Evolutionary conservation across 495 filamentous ascomycete genomes (phyloP).

Genomic region (Penicillium paradoxum): DNA sequence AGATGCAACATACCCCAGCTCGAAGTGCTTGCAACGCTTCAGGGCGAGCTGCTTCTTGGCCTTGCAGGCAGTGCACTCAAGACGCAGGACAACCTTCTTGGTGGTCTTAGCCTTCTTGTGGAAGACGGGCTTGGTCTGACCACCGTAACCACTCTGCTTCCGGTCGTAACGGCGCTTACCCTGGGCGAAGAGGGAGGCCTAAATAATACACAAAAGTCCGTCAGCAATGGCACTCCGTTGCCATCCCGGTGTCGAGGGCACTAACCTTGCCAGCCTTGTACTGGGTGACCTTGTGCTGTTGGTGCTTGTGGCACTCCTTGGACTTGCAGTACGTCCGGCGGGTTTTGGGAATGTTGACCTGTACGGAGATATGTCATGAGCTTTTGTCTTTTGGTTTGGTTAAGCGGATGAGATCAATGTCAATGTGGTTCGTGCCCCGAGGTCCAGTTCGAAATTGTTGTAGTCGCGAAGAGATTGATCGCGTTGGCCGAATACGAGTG

Average conservation of each 20-base stretch:
- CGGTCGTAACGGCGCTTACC: conserved; percentile 99
- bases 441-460: conserved; percentile 13
- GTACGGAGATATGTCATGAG: conserved; percentile 26
- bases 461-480: conserved; percentile 4
- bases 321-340: conserved; percentile 93
- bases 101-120: conserved; percentile 99
- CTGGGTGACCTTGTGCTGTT: conserved; percentile 90
- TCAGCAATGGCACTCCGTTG: conserved; percentile 20
- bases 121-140: conserved; percentile 99
- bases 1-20: conserved; percentile 75
- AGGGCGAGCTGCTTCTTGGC: conserved; percentile 95
- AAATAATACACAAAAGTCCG: conserved; percentile 13
- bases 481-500: neutral
- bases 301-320: conserved; percentile 92
- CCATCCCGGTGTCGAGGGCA: conserved; percentile 3
- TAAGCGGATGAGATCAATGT: conserved; percentile 3
- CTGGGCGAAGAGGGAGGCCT: conserved; percentile 92
- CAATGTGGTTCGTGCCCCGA: conserved; percentile 3
- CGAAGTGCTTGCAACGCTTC: conserved; percentile 99
- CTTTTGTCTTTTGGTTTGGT: conserved; percentile 14
- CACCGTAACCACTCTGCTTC: conserved; percentile 98
- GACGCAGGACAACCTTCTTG: conserved; percentile 97
- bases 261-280: conserved; percentile 90
- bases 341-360: conserved; percentile 91
- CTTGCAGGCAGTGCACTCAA: conserved; percentile 97